phyloP scores from a whole-genome alignment of 164 flowering plant species.

The Stephania cephalantha region DNA sequence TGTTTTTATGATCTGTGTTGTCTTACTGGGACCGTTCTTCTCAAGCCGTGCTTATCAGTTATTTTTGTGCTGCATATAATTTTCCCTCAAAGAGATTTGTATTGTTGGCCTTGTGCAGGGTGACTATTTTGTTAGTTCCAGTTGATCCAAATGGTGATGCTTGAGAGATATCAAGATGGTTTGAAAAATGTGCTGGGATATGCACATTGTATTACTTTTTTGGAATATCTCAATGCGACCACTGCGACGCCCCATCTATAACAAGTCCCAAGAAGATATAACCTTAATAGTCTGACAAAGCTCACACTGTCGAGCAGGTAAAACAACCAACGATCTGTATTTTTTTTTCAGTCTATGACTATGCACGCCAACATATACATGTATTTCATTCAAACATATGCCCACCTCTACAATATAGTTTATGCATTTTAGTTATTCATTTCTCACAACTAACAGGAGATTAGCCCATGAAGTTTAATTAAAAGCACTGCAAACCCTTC shows the following conservation, averaged over 20 bases:
- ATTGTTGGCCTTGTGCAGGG: background rate
- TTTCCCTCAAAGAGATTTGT: background rate
- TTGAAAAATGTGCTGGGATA: background rate
- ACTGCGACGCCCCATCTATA: background rate
- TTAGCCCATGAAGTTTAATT: constrained; percentile 23
- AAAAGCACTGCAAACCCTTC: constrained; percentile 47
- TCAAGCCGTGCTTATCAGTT: background rate
- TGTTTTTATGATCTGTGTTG: too few relatives aligned
- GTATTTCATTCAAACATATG: constrained; percentile 9
- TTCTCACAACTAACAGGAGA: background rate
- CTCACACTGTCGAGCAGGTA: background rate
- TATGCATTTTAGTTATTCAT: background rate
- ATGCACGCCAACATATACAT: background rate
- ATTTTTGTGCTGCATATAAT: background rate
- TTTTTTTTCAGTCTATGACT: background rate
- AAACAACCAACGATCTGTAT: background rate
- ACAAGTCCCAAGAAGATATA: background rate
- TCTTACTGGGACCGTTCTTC: too few relatives aligned
- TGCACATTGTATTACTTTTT: background rate
- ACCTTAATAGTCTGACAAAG: background rate
- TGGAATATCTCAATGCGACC: background rate
- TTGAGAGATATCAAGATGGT: background rate
- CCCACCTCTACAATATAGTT: background rate
- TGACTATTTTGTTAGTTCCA: background rate
- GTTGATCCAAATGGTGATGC: background rate